Base-by-base conservation (phyloP, 1,284 basidiomycete genomes). In the Anthracocystis setariae region DNA sequence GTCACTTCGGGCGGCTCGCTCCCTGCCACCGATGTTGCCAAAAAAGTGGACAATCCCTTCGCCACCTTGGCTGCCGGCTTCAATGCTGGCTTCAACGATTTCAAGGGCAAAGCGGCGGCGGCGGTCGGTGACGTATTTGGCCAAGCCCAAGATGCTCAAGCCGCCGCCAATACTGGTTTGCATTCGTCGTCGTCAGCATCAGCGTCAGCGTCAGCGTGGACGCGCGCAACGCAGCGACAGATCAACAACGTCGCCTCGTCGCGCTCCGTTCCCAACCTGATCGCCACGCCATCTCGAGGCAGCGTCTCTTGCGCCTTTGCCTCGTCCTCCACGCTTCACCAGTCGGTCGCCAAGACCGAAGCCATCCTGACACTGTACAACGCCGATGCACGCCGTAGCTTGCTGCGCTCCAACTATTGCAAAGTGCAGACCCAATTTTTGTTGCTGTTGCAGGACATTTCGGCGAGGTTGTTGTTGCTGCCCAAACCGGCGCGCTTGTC, bases 401-500 rank as follows among this genome's bases (percentile, higher is more conserved):
- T 80, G 21, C 70, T 77, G 42, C 77, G 81, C 46, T 76, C 74
- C 53, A 80, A 83, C 82, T 97, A 94, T 83, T 95, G 91, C 85
- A 89, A 92, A 38, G 70, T 93, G 91, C 44, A 93, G 94, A 89
- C 92, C 93, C 56, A 92, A 84, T 95, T 98, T 82, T 84, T 98
- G 33, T 88, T 94, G 37, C 87, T 89, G 8, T 86, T 99, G 52
- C 94, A 98, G 84, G 92, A 91, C 80, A 96, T 98, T 76, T 93
- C 91, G 67, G 94, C 95, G 80, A 88, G 93, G 46, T 86, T 99
- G 38, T 85, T 98, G 59, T 90, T 96, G 25, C 90, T 98, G 1
- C 96, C 96, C 5, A 92, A 93, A 81, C 92, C 91, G 39, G 96
- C 96, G 21, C 89, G 96, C 39, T 91, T 98, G 24, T 95, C 93